Evolutionary conservation across 495 filamentous ascomycete genomes (phyloP).

Genomic region (Neurospora tetraspora): DNA sequence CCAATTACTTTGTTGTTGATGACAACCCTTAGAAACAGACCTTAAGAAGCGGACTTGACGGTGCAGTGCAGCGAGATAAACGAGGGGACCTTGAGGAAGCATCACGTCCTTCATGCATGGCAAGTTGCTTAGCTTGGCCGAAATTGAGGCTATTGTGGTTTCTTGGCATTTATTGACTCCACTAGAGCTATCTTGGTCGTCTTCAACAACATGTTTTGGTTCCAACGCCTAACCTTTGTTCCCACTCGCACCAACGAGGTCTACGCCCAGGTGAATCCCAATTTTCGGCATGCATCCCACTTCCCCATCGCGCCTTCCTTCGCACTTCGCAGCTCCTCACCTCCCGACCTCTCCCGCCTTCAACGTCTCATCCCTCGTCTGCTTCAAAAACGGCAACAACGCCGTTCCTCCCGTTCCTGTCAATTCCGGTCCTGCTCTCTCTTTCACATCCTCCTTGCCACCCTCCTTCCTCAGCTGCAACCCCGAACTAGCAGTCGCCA

Average conservation of each 20-base stretch:
- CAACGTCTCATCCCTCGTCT: slow-evolving; percentile 79
- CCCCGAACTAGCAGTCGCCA: slow-evolving; percentile 47
- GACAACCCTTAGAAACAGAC: not conserved
- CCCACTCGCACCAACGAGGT: too few species aligned
- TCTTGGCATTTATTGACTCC: not conserved
- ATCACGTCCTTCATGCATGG: not conserved
- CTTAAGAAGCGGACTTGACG: too few species aligned
- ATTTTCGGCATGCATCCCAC: not conserved
- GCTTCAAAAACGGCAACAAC: slow-evolving; percentile 86
- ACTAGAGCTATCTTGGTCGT: not conserved
- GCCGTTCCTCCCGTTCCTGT: slow-evolving; percentile 86
- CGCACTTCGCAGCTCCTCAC: not conserved
- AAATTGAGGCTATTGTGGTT: not conserved
- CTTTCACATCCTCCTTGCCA: too few species aligned
- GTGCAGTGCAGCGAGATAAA: too few species aligned
- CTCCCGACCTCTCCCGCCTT: slow-evolving; percentile 5
- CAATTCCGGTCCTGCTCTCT: slow-evolving; percentile 39
- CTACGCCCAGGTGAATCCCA: too few species aligned
- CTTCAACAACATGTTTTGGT: not conserved
- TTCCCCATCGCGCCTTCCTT: not conserved
- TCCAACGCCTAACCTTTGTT: not conserved
- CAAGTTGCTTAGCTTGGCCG: not conserved
- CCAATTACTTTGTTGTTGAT: not conserved
- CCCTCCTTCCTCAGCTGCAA: slow-evolving; percentile 7
- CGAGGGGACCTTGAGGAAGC: not conserved